These are phyloP conservation scores for Wickerhamiella lipophila DNA, from an alignment of 805 yeast genomes.

Conservation along the genomic window DNA sequence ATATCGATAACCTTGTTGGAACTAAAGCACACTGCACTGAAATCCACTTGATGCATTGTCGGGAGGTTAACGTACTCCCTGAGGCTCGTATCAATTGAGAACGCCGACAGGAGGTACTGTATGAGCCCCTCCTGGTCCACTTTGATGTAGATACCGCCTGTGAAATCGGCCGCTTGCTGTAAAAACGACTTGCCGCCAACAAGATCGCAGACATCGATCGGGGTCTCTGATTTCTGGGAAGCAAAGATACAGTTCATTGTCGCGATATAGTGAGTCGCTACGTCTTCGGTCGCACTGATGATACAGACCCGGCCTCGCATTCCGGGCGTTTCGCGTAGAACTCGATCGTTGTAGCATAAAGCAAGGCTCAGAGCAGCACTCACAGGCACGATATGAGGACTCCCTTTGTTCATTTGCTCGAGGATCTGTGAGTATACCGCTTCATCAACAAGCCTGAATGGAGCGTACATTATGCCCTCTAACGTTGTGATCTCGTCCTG, in stretches of 20 bases:
- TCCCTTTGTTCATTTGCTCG: constrained; percentile 23
- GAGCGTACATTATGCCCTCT: constrained; percentile 56
- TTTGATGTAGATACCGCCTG: constrained; percentile 73
- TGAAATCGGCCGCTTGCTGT: constrained; percentile 93
- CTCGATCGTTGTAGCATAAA: constrained; percentile 56
- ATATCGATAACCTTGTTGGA: constrained; percentile 85
- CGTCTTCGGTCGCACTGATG: constrained; percentile 57
- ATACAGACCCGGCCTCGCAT: constrained; percentile 56
- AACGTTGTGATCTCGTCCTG: background rate
- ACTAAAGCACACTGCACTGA: constrained; percentile 84
- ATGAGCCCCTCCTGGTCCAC: constrained; percentile 60
- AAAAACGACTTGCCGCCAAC: constrained; percentile 63
- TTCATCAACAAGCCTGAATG: constrained; percentile 69
- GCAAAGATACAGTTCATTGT: constrained; percentile 94
- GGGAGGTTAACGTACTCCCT: constrained; percentile 70
- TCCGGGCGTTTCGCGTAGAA: constrained; percentile 33
- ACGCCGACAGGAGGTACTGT: constrained; percentile 70
- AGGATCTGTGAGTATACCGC: constrained; percentile 34
- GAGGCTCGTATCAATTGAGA: constrained; percentile 73
- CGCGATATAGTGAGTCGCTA: constrained; percentile 72
- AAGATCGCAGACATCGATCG: constrained; percentile 82
- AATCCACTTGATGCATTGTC: constrained; percentile 74
- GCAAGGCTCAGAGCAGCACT: constrained; percentile 56
- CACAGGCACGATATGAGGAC: constrained; percentile 62
- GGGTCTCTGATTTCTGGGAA: constrained; percentile 73